A percentile compares a stretch with the other conserved stretches of the same genome.
Evolutionary conservation across 2,329 filamentous ascomycete species (phyloP).

Genomic region (Colletotrichum sp.): DNA sequence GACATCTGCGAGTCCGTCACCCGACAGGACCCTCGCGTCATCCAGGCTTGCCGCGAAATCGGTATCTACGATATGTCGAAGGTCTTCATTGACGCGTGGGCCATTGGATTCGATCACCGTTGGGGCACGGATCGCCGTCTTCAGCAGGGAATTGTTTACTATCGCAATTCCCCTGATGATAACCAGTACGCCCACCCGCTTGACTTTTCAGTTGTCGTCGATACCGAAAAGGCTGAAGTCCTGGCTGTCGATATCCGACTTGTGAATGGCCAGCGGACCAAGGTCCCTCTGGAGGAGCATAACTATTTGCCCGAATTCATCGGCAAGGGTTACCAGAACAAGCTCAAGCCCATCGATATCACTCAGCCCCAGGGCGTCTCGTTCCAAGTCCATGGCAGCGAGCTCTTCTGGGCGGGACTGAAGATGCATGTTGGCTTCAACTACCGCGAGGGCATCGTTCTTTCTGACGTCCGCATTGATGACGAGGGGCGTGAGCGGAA

Average conservation of each 20-base stretch:
- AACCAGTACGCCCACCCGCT: slow-evolving; percentile 39
- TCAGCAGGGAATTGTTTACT: slow-evolving; percentile 85
- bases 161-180: slow-evolving; percentile 74
- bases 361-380: slow-evolving; percentile 72
- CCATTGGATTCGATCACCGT: slow-evolving; percentile 81
- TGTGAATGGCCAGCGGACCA: slow-evolving; percentile 26
- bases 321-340: slow-evolving; percentile 55
- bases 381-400: slow-evolving; percentile 60
- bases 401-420: slow-evolving; percentile 60
- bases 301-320: slow-evolving; percentile 48
- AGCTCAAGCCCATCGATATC: slow-evolving; percentile 74
- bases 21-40: slow-evolving; percentile 73
- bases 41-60: slow-evolving; percentile 76
- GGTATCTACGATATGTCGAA: slow-evolving; percentile 85
- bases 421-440: slow-evolving; percentile 57
- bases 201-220: slow-evolving; percentile 49
- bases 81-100: slow-evolving; percentile 86
- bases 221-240: slow-evolving; percentile 49
- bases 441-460: slow-evolving; percentile 58
- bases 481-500: slow-evolving; percentile 34
- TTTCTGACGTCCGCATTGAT: slow-evolving; percentile 50
- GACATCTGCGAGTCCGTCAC: slow-evolving; percentile 75
- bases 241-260: slow-evolving; percentile 47
- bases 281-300: slow-evolving; percentile 49
- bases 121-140: slow-evolving; percentile 75